A percentile compares a stretch with the other conserved stretches of the same genome.
Conservation (phyloP, 306 rosid species). For the Castanopsis chinensis region DNA sequence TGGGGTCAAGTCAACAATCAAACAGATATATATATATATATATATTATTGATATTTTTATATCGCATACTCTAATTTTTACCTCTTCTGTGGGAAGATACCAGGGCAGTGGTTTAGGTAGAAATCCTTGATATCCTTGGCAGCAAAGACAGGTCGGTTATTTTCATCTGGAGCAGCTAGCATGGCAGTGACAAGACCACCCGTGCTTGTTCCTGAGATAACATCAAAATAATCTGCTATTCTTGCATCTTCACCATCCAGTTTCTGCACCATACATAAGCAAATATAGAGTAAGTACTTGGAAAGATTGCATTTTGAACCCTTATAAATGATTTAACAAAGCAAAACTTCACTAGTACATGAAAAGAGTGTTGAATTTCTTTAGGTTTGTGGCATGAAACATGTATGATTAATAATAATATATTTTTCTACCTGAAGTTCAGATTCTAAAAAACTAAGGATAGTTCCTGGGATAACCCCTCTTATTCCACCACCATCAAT, state of each 20-base stretch:
- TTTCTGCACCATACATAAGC: conserved; percentile 36
- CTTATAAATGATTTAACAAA: not conserved
- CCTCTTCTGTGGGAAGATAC: conserved; percentile 56
- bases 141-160: conserved; percentile 53
- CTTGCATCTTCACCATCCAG: conserved; percentile 62
- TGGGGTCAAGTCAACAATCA: not conserved
- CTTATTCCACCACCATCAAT: conserved; percentile 70
- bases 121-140: conserved; percentile 63
- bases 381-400: no score
- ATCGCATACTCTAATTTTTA: not conserved
- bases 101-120: conserved; percentile 50
- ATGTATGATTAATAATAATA: no score
- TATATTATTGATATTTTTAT: not conserved
- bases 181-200: conserved; percentile 65
- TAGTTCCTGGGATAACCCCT: conserved; percentile 59
- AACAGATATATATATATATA: no score
- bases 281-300: not conserved
- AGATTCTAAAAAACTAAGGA: conserved; percentile 56
- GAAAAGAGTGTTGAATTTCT: no score
- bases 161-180: conserved; percentile 55
- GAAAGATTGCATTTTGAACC: not conserved
- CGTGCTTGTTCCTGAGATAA: conserved; percentile 68
- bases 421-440: conserved; percentile 54
- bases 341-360: no score
- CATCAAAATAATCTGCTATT: conserved; percentile 62